phyloP scores from a whole-genome alignment of 768 basidiomycete genomes.

The Termitomyces sp. region DNA sequence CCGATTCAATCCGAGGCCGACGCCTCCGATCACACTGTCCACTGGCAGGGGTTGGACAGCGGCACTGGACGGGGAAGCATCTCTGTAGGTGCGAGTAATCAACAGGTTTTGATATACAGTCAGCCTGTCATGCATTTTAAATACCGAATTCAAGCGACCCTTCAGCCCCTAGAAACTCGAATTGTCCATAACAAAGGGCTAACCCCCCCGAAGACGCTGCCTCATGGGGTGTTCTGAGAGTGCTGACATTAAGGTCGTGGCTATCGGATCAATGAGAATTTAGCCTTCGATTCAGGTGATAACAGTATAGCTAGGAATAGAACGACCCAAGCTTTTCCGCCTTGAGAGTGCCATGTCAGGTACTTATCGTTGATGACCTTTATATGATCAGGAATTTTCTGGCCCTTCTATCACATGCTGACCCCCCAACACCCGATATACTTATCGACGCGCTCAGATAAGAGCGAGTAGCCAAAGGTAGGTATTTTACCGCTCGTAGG shows the following conservation, averaged over 20 bases:
- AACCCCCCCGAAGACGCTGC: not conserved
- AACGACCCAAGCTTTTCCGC: not conserved
- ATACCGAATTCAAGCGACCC: not conserved
- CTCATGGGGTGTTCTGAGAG: no score
- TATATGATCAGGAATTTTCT: not conserved
- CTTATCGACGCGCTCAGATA: not conserved
- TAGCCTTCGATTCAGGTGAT: not conserved
- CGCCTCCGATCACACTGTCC: slow-evolving; percentile 8
- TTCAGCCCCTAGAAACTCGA: not conserved
- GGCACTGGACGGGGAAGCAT: not conserved
- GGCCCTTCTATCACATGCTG: not conserved
- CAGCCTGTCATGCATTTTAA: not conserved
- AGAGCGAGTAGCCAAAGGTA: not conserved
- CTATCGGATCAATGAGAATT: not conserved
- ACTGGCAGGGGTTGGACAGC: not conserved
- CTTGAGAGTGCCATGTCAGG: not conserved
- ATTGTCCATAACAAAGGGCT: not conserved
- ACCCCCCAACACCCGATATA: no score
- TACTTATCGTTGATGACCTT: not conserved
- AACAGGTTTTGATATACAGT: no score
- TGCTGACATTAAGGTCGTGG: not conserved
- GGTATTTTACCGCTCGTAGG: not conserved
- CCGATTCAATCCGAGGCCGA: slow-evolving; percentile 11
- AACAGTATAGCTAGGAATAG: not conserved
- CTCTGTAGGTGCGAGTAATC: not conserved